Evolutionary conservation across 495 filamentous ascomycete species (phyloP), one percentile per base, ranked within the genome.

Genomic region (Penicillium pancosmium): DNA sequence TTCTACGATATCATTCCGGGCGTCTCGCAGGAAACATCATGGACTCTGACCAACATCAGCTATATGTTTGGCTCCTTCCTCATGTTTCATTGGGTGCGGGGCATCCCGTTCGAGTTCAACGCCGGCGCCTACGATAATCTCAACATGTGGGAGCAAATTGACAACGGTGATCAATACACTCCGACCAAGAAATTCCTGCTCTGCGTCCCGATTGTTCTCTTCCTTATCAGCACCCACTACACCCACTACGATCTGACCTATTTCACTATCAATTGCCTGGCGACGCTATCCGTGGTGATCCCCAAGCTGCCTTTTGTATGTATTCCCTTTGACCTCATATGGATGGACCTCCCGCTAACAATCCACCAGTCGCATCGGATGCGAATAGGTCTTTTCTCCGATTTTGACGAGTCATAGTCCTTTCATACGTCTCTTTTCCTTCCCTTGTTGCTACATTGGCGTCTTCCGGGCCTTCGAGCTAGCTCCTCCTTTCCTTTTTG

Each of bases 111-210:
- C 76, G 94, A 98, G 69, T 98, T 98, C 83, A 97, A 98, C 72
- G 87, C 91, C n/a, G 94, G 94, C 50, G 94, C 94, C 58, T 98
- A 97, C 80, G 94, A 98, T 76, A 97, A 98, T 71, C 83, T 98
- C 63, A 98, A 97, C 78, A 97, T 98, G 93, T 98, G 94, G 94
- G 94, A 98, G 80, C 94, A 98, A 80, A 98, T 98, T 70, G 94
- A 98, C 79, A 94, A 98, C 67, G 94, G 94, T 31, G 94, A 94
- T 73, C 94, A 98, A 71, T 98, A 97, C 78, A 98, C 94, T 5
- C 94, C 94, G 12, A 86, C 94, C 55, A 98, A 98, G 84, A 98
- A 98, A 75, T 98, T 97, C 74, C 77, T 98, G 58, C 85, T 98
- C 65, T 91, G 87, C 58, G 94, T 97, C 49, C 94, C 94, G 33